Conservation (phyloP, 1,284 basidiomycete species). For the Cerioporus squamosus region DNA sequence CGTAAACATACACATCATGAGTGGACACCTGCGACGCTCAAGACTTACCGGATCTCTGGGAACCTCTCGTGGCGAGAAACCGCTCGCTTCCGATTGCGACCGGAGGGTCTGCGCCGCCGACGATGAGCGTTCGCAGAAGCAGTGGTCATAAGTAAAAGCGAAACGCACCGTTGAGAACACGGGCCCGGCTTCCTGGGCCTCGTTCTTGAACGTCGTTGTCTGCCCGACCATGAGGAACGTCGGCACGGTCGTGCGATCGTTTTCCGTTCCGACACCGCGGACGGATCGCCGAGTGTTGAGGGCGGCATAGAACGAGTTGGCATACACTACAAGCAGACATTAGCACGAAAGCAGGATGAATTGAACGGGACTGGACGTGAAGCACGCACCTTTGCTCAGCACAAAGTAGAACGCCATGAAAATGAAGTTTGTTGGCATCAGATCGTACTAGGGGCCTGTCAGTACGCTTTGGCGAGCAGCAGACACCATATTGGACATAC, state of each 20-base stretch:
- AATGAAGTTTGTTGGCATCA: conserved; percentile 57
- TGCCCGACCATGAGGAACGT: conserved; percentile 47
- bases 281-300: conserved; percentile 49
- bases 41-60: conserved; percentile 16
- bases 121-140: too few relatives aligned
- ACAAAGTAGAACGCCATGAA: conserved; percentile 65
- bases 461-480: not conserved
- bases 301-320: conserved; percentile 63
- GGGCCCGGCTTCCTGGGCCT: conserved; percentile 13
- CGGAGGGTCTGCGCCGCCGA: not conserved
- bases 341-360: too few relatives aligned
- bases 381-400: conserved; percentile 58
- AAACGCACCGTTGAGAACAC: conserved; percentile 14
- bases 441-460: conserved; percentile 50
- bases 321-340: conserved; percentile 52
- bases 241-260: conserved; percentile 39
- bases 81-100: conserved; percentile 9
- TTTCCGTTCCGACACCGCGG: conserved; percentile 48
- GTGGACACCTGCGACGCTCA: too few relatives aligned
- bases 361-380: too few relatives aligned
- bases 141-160: not conserved
- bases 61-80: conserved; percentile 15
- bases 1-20: not conserved
- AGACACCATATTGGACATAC: conserved; percentile 40
- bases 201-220: conserved; percentile 21